Conservation (phyloP, 495 filamentous ascomycete genomes). For the Hyphodiscus hymeniophilus region DNA sequence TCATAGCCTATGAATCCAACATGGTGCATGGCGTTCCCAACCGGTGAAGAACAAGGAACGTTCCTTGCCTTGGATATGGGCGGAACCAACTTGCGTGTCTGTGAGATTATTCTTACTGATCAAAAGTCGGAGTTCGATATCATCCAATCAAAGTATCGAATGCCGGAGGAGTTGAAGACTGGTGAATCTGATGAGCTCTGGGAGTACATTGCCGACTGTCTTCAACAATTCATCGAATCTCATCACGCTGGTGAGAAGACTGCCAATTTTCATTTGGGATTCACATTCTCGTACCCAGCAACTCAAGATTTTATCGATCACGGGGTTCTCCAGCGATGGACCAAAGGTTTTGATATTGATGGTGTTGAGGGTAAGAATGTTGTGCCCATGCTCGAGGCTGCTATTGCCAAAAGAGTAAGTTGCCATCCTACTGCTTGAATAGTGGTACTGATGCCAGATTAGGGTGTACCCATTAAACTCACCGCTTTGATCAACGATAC, state of each 20-base stretch:
- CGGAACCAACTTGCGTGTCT: slow-evolving; percentile 95
- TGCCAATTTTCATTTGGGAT: slow-evolving; percentile 74
- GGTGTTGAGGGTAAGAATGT: slow-evolving; percentile 95
- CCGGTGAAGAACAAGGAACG: slow-evolving; percentile 81
- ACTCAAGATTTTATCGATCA: slow-evolving; percentile 96
- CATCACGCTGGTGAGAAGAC: slow-evolving; percentile 65
- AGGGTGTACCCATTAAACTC: slow-evolving; percentile 82
- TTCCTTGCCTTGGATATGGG: slow-evolving; percentile 97
- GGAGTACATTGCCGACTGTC: slow-evolving; percentile 96
- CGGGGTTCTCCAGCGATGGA: slow-evolving; percentile 94
- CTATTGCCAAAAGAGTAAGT: slow-evolving; percentile 67
- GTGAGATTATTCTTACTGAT: slow-evolving; percentile 85
- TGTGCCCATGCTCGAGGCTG: slow-evolving; percentile 83
- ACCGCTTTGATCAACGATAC: slow-evolving; percentile 96
- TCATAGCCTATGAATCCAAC: slow-evolving; percentile 95
- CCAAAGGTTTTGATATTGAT: slow-evolving; percentile 96
- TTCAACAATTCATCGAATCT: slow-evolving; percentile 90
- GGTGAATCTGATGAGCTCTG: slow-evolving; percentile 88
- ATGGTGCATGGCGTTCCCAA: slow-evolving; percentile 92
- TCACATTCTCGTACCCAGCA: slow-evolving; percentile 97
- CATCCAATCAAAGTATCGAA: slow-evolving; percentile 95
- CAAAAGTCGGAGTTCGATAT: slow-evolving; percentile 96
- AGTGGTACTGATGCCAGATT: slow-evolving; percentile 4
- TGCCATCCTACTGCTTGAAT: background rate
- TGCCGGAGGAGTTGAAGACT: slow-evolving; percentile 92